These are phyloP conservation scores for Cladophialophora psammophila DNA, from an alignment of 2,329 filamentous ascomycete genomes.

Conservation along the genomic window DNA sequence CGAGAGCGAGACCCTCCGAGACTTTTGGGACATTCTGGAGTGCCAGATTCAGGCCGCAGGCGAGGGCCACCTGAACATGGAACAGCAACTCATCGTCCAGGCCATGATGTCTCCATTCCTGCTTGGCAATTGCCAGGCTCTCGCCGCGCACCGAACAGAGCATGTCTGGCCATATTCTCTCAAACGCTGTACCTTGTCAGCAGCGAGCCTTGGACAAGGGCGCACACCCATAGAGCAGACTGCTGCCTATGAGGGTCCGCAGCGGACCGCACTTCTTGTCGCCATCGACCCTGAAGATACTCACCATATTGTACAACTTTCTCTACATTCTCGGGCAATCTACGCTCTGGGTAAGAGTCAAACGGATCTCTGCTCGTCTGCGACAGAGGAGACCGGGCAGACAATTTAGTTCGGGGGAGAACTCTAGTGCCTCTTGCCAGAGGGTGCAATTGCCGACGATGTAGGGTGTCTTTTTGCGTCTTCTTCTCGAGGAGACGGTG, in stretches of 20 bases:
- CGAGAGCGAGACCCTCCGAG: not conserved
- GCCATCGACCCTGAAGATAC: not conserved
- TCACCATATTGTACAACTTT: conserved; percentile 12
- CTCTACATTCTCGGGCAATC: conserved; percentile 10
- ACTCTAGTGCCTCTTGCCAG: not conserved
- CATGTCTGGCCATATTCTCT: conserved; percentile 16
- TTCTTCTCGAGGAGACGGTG: not conserved
- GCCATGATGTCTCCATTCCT: conserved; percentile 8
- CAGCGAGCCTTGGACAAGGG: not conserved
- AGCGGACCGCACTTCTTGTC: not conserved
- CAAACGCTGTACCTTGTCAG: not conserved
- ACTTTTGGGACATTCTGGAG: conserved; percentile 9
- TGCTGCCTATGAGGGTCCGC: not conserved
- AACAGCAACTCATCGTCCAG: conserved; percentile 9
- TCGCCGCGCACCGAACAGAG: conserved; percentile 12
- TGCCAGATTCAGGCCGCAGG: conserved; percentile 11
- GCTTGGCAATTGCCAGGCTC: conserved; percentile 8
- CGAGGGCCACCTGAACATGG: conserved; percentile 10
- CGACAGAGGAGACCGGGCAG: not conserved
- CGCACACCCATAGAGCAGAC: too few relatives aligned
- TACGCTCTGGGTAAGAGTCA: conserved; percentile 3
- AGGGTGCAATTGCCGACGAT: not conserved
- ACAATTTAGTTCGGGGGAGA: not conserved
- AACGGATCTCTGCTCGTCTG: conserved; percentile 11
- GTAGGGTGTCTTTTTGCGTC: not conserved